Conservation (phyloP, 371 early-diverging fungal genomes). For the Coemansia sp. region DNA sequence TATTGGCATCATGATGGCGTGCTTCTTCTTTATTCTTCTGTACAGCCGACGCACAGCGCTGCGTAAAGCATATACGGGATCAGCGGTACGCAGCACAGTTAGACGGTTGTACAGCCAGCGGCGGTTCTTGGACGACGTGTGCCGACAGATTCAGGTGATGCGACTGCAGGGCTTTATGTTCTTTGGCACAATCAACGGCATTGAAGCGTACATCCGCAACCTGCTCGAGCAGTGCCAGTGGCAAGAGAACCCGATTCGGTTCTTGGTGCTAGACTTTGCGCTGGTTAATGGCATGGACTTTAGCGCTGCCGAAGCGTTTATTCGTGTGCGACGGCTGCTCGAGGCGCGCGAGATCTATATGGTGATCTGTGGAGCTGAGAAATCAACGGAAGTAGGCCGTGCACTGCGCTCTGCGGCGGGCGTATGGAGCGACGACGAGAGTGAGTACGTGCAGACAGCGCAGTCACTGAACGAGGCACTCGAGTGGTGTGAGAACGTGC, state of each 20-base stretch:
- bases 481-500: constrained; percentile 92
- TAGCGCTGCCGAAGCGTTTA: constrained; percentile 90
- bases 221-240: constrained; percentile 63
- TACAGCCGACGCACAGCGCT: constrained; percentile 79
- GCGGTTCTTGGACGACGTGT: constrained; percentile 77
- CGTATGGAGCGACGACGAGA: constrained; percentile 60
- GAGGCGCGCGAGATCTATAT: constrained; percentile 70
- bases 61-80: constrained; percentile 74
- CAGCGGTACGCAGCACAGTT: constrained; percentile 81
- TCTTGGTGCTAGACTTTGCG: constrained; percentile 83
- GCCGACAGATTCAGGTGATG: constrained; percentile 81
- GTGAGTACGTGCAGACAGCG: constrained; percentile 68
- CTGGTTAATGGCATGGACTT: constrained; percentile 92
- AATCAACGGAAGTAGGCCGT: constrained; percentile 64
- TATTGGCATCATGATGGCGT: constrained; percentile 87
- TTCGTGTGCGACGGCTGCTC: constrained; percentile 78
- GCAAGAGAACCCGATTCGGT: constrained; percentile 72
- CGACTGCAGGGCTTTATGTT: constrained; percentile 91
- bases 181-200: constrained; percentile 89
- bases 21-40: constrained; percentile 88
- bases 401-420: constrained; percentile 71
- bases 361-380: constrained; percentile 77
- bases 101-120: constrained; percentile 86
- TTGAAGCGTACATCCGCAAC: constrained; percentile 74
- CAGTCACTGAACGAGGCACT: constrained; percentile 78